Base-by-base conservation (phyloP, 2,329 filamentous ascomycete species). In the Ampelomyces quisqualis region DNA sequence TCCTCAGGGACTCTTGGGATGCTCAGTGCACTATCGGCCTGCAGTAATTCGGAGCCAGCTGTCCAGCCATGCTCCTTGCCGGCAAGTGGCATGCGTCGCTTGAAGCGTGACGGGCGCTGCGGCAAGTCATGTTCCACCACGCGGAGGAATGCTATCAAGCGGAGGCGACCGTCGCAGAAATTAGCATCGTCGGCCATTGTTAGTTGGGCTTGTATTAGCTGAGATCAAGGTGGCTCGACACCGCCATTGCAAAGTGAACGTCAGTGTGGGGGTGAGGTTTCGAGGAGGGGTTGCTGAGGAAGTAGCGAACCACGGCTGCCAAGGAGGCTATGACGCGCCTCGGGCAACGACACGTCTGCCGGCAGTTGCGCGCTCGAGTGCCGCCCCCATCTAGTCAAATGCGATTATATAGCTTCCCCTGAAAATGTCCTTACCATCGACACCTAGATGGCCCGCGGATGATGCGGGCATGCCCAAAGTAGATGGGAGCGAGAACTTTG, bases 401-500 rank as follows among this genome's bases (percentile, higher is more conserved):
- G 20, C 44, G 31, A 19, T 7, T n/a, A 8, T 28, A 17, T 39
- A 27, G 30, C 35, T 23, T 31, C 26, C 31, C 30, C 7, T 24
- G 33, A 15, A 53, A 24, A 65, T 65, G 60, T 60, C 63, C 28
- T 46, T 47, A n/a, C 55, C 60, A 3, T 38, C 58, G 14, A 61
- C 56, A 11, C 58, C 63, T 5, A 51, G 44, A 34, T 67, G 58
- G 62, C 52, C 56, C 24, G 45, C 39, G 7, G 51, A 57, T 15
- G 56, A 58, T 6, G 55, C 53, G n/a, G 60, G 71, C 8, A 69
- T 84, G 22, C 83, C 83, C 13, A 68, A 77, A 27, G 84, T 88
- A 53, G 65, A 62, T 6, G 68, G 76, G 11, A 70, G 77, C 17
- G 83, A 88, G 55, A 66, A 70, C 17, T 86, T 88, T 58, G 79